phyloP scores from a whole-genome alignment of 148 eudicot genomes.

The Amaranthus palmeri region DNA sequence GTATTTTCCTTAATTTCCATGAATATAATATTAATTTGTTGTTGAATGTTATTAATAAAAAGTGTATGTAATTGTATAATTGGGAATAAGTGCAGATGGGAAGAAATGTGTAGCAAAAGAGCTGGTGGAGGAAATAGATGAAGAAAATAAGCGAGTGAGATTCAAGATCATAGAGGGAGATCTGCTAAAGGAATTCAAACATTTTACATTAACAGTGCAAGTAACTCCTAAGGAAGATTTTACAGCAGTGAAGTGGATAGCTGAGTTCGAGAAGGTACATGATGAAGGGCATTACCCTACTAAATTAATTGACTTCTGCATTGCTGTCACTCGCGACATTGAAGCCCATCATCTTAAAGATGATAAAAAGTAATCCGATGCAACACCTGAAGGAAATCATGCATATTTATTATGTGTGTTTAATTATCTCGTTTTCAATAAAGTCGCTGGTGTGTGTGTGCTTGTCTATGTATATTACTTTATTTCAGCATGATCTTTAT shows the following conservation, averaged over 20 bases:
- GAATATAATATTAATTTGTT: too few species aligned
- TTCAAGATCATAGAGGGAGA: constrained; percentile 12
- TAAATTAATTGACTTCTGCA: not conserved
- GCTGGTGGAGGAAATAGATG: not conserved
- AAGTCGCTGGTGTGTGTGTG: too few species aligned
- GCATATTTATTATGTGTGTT: not conserved
- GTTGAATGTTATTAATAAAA: too few species aligned
- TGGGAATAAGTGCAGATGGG: not conserved
- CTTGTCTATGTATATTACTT: not conserved
- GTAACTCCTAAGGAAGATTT: not conserved
- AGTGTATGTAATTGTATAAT: too few species aligned
- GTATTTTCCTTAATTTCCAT: too few species aligned
- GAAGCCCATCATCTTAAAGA: constrained; percentile 7
- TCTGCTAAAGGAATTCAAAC: not conserved
- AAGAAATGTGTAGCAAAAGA: constrained; percentile 3
- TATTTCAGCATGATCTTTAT: not conserved
- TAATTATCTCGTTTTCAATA: too few species aligned
- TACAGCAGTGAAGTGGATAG: not conserved
- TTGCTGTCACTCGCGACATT: not conserved
- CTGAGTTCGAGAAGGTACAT: not conserved
- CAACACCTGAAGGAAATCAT: not conserved
- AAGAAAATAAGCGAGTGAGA: not conserved
- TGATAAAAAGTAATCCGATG: not conserved
- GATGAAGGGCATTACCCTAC: constrained; percentile 6
- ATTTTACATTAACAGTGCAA: not conserved